Percentiles rank a stretch among this genome's conserved stretches.
These are phyloP conservation scores for Suillus variegatus DNA, from an alignment of 768 basidiomycete genomes.

Conservation along the genomic window DNA sequence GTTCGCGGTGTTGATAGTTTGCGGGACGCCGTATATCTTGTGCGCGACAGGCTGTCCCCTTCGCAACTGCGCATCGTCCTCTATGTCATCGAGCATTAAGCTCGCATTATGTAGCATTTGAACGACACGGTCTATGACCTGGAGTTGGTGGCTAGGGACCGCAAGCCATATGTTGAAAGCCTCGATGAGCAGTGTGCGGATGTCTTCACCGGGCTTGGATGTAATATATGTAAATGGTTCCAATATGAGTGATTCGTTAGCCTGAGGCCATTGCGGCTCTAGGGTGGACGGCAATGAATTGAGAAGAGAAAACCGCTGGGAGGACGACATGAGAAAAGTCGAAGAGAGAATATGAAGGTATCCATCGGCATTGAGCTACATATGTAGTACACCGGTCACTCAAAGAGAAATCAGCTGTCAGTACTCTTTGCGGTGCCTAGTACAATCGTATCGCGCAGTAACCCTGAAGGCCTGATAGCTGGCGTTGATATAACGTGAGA, in stretches of 20 bases:
- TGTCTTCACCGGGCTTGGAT: constrained; percentile 89
- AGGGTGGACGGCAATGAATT: background rate
- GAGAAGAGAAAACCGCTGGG: background rate
- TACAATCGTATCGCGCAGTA: too few species aligned
- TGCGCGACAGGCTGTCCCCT: constrained; percentile 88
- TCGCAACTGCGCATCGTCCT: constrained; percentile 86
- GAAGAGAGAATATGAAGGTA: background rate
- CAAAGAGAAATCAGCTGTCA: constrained; percentile 14
- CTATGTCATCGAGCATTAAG: constrained; percentile 94
- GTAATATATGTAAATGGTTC: constrained; percentile 89
- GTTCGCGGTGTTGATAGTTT: constrained; percentile 96
- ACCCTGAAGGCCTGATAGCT: background rate
- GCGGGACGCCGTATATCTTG: constrained; percentile 94
- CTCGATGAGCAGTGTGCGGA: constrained; percentile 82
- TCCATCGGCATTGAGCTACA: background rate
- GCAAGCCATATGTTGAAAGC: constrained; percentile 94
- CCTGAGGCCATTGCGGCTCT: constrained; percentile 35
- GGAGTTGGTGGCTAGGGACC: constrained; percentile 72
- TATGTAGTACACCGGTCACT: constrained; percentile 1
- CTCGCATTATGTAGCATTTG: constrained; percentile 95
- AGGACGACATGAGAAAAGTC: background rate
- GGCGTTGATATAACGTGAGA: background rate
- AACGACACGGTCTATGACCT: constrained; percentile 77
- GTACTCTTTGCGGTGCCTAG: background rate
- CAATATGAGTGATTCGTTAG: constrained; percentile 45